Evolutionary conservation across 768 basidiomycete genomes (phyloP), one percentile per base, ranked within the genome.

Genomic region (Lactarius hatsudake): DNA sequence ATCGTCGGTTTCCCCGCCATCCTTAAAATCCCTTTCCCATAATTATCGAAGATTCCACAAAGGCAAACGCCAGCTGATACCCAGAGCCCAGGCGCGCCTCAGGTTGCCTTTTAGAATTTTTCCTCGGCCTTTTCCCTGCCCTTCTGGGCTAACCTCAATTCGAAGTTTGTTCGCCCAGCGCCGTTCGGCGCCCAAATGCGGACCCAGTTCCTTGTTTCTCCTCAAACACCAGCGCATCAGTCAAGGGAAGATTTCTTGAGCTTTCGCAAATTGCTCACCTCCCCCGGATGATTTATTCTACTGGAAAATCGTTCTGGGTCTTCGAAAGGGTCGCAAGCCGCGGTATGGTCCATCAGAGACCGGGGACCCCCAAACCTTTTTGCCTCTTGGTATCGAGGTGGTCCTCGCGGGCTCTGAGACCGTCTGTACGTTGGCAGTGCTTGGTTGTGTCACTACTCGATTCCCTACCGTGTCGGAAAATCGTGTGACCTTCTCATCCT

Each of bases 41-140:
- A 69, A 68, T 67, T 68, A 66, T 69, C 64, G 63, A 71, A 69
- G 63, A 64, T 71, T 69, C 68, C 69, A 65, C 63, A 63, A 65
- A 65, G 67, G 61, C 45, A 69, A 64, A 69, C 56, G 69, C 69
- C 69, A 65, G 68, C 51, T 64, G 67, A 64, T 61, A 62, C 54
- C 66, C 66, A 67, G 60, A 48, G 26, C 54, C 53, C 69, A 65
- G 68, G 68, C 68, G 67, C 69, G 62, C 53, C 63, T 68, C 59
- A 63, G 56, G 67, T 68, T 70, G 69, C 69, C 69, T 70, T 70
- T 70, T 70, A 64, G 69, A 67, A 64, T 64, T 64, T 63, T 67
- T 63, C 67, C 59, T 60, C 69, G 69, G 69, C 65, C 60, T 59
- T 71, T 62, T 66, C 67, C 67, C 60, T 69, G 30, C 67, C 69